Conservation (phyloP, 352 stramenopile genomes). For the Pythium rhizo-oryzae region DNA sequence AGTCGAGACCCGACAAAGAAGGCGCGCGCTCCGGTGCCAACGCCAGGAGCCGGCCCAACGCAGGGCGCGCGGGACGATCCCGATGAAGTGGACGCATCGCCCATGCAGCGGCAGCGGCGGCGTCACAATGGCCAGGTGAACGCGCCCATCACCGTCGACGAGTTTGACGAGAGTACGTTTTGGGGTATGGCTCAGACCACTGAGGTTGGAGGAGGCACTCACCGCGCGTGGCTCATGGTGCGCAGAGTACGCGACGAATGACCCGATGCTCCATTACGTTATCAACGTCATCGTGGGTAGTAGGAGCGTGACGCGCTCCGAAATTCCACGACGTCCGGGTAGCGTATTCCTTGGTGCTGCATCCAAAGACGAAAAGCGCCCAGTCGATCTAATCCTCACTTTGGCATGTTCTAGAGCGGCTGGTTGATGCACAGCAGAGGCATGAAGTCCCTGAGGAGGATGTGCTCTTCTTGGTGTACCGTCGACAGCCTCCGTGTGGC, state of each 20-base stretch:
- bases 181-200: not conserved
- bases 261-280: constrained; percentile 48
- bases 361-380: not conserved
- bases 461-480: constrained; percentile 54
- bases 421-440: constrained; percentile 22
- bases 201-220: not conserved
- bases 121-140: not conserved
- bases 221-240: not conserved
- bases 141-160: constrained; percentile 11
- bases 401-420: not conserved
- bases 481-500: constrained; percentile 45
- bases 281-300: constrained; percentile 46
- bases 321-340: constrained; percentile 15
- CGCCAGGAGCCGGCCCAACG: too few species aligned
- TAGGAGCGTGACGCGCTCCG: constrained; percentile 32
- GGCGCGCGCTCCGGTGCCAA: not conserved
- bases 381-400: not conserved
- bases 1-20: constrained; percentile 21
- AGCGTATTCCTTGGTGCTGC: not conserved
- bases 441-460: constrained; percentile 48
- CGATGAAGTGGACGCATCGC: not conserved
- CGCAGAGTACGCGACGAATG: constrained; percentile 49
- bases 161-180: constrained; percentile 24
- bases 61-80: not conserved
- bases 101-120: not conserved